These are phyloP conservation scores for Colletotrichum aenigma DNA, from an alignment of 2,329 filamentous ascomycete genomes.

Conservation along the genomic window DNA sequence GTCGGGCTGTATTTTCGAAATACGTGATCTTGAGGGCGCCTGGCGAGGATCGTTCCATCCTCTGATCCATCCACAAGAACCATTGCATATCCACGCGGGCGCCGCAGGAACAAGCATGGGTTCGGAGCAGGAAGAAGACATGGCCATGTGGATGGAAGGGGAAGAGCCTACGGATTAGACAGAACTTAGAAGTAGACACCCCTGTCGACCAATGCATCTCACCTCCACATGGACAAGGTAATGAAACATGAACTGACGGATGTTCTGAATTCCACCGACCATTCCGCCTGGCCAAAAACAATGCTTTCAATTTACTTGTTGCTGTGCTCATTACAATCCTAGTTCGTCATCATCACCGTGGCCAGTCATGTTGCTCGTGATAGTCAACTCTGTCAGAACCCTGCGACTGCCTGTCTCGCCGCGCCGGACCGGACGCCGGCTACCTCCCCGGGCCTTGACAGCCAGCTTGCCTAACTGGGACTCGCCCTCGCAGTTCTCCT, in stretches of 20 bases:
- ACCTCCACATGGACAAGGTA: conserved; percentile 7
- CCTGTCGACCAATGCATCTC: not conserved
- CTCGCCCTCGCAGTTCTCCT: not conserved
- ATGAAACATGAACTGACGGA: not conserved
- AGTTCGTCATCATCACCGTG: conserved; percentile 13
- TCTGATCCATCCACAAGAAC: not conserved
- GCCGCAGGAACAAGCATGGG: not conserved
- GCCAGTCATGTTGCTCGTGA: not conserved
- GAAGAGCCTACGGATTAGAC: not conserved
- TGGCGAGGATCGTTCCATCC: not conserved
- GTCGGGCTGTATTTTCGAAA: not conserved
- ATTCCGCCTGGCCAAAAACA: not conserved
- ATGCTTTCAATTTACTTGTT: not conserved
- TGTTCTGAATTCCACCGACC: not conserved
- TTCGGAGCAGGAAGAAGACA: not conserved
- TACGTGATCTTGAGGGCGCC: not conserved
- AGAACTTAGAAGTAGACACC: not conserved
- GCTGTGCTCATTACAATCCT: not conserved
- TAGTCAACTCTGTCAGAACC: not conserved
- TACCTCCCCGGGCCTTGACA: not conserved
- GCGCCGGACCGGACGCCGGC: not conserved
- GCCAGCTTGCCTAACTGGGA: not conserved
- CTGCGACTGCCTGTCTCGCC: not conserved
- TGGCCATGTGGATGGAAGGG: not conserved
- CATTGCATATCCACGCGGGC: not conserved